Conservation (phyloP, 495 filamentous ascomycete genomes). For the Neurospora sp. region DNA sequence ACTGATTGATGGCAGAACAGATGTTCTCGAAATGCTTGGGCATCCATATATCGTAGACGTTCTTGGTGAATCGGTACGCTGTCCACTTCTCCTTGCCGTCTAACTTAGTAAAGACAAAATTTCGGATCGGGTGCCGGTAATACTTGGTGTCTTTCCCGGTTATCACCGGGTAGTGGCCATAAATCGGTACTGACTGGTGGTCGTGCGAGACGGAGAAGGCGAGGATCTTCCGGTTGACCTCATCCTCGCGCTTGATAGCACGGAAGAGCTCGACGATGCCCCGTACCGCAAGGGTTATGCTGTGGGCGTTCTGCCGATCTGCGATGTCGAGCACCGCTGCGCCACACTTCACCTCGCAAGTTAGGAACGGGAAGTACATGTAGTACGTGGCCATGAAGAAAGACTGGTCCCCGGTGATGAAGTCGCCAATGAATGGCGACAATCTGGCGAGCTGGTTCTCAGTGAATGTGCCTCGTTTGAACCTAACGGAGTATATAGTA, state of each 20-base stretch:
- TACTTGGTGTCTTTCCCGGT: slow-evolving; percentile 1
- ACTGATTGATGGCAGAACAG: slow-evolving; percentile 30
- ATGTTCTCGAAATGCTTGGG: slow-evolving; percentile 29
- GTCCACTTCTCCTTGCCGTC: slow-evolving; percentile 10
- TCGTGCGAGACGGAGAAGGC: too few relatives aligned
- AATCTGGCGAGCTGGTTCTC: slow-evolving; percentile 31
- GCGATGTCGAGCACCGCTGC: slow-evolving; percentile 18
- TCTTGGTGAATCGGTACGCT: slow-evolving; percentile 17
- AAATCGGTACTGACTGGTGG: too few relatives aligned
- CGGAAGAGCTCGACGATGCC: slow-evolving; percentile 26
- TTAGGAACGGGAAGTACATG: slow-evolving; percentile 19
- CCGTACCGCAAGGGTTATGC: slow-evolving; percentile 29
- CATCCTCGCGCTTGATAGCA: slow-evolving; percentile 1
- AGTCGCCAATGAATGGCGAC: slow-evolving; percentile 24
- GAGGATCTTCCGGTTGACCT: too few relatives aligned
- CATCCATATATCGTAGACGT: slow-evolving; percentile 33
- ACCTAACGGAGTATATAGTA: slow-evolving; percentile 30
- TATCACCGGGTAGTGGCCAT: slow-evolving; percentile 17
- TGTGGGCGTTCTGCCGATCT: slow-evolving; percentile 16
- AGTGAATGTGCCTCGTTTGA: slow-evolving; percentile 31
- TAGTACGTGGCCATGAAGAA: slow-evolving; percentile 21
- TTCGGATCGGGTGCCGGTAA: slow-evolving; percentile 4
- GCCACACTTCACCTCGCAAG: slow-evolving; percentile 19
- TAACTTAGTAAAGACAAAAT: neutral
- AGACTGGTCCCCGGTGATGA: slow-evolving; percentile 2